phyloP scores from a whole-genome alignment of 2,329 filamentous ascomycete species.

The Pochonia chlamydosporia region DNA sequence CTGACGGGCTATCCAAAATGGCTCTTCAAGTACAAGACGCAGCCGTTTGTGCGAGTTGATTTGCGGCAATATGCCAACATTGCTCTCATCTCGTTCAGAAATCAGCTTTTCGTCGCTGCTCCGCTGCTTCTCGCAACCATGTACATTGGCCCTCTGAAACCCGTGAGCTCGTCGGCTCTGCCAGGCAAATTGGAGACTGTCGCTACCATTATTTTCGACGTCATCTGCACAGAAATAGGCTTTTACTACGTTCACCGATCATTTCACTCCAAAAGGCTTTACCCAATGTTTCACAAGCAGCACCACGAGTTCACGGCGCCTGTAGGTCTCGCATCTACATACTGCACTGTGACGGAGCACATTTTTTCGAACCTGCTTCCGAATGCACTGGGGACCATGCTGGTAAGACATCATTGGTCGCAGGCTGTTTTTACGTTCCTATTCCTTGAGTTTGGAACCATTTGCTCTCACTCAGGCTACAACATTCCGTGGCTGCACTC shows the following conservation, averaged over 20 bases:
- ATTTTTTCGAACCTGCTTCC: conserved; percentile 43
- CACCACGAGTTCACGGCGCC: conserved; percentile 48
- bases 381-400: conserved; percentile 26
- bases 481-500: conserved; percentile 10
- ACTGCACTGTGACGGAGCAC: conserved; percentile 45
- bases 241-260: conserved; percentile 48
- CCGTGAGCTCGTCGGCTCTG: conserved; percentile 2
- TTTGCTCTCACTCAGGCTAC: conserved; percentile 12
- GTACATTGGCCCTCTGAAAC: neutral
- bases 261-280: conserved; percentile 38
- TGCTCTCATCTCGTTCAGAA: conserved; percentile 31
- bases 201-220: conserved; percentile 10
- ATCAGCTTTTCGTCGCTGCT: conserved; percentile 30
- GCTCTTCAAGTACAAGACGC: conserved; percentile 42
- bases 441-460: conserved; percentile 13
- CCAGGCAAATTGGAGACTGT: conserved; percentile 6
- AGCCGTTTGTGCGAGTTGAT: conserved; percentile 32
- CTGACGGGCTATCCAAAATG: conserved; percentile 34
- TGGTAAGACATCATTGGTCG: conserved; percentile 13
- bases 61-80: conserved; percentile 9
- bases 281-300: conserved; percentile 41
- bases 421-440: conserved; percentile 12
- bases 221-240: conserved; percentile 27
- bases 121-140: conserved; percentile 1
- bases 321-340: conserved; percentile 44